phyloP scores from a whole-genome alignment of 306 rosid genomes.

The Cicer bijugum region DNA sequence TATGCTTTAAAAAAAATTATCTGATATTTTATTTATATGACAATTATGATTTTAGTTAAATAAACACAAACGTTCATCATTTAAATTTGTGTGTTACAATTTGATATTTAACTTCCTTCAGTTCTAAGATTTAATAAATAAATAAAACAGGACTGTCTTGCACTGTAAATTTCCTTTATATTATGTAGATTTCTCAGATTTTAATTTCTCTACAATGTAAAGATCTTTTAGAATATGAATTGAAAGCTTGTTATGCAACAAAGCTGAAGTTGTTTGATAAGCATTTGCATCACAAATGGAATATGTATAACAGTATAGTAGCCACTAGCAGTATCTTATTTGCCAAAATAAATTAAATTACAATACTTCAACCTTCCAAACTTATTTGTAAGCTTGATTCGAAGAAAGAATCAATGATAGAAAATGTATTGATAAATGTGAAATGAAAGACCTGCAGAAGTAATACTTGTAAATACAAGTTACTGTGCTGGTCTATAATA shows the following conservation, averaged over 20 bases:
- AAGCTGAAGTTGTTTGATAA: not conserved
- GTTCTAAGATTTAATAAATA: no score
- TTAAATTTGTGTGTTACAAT: not conserved
- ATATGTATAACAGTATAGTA: slow-evolving; percentile 18
- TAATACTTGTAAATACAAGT: not conserved
- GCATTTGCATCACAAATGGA: slow-evolving; percentile 27
- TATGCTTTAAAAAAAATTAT: not conserved
- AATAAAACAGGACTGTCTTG: not conserved
- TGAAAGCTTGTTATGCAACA: slow-evolving; percentile 16
- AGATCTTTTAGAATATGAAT: slow-evolving; percentile 8
- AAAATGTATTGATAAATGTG: not conserved
- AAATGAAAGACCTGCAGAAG: slow-evolving; percentile 31
- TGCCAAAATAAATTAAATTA: slow-evolving; percentile 39
- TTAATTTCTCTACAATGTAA: slow-evolving; percentile 10
- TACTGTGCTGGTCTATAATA: slow-evolving; percentile 61
- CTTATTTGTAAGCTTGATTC: slow-evolving; percentile 14
- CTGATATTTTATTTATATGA: not conserved
- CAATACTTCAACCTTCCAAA: not conserved
- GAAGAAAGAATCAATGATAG: slow-evolving; percentile 8
- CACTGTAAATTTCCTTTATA: not conserved
- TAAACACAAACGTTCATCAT: not conserved
- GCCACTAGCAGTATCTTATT: slow-evolving; percentile 12
- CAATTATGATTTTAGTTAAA: not conserved
- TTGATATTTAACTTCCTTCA: no score
- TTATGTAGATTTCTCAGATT: not conserved